A percentile compares a stretch with the other conserved stretches of the same genome.
phyloP scores from a whole-genome alignment of 1,139 yeast genomes.

The Suhomyces anneliseae region DNA sequence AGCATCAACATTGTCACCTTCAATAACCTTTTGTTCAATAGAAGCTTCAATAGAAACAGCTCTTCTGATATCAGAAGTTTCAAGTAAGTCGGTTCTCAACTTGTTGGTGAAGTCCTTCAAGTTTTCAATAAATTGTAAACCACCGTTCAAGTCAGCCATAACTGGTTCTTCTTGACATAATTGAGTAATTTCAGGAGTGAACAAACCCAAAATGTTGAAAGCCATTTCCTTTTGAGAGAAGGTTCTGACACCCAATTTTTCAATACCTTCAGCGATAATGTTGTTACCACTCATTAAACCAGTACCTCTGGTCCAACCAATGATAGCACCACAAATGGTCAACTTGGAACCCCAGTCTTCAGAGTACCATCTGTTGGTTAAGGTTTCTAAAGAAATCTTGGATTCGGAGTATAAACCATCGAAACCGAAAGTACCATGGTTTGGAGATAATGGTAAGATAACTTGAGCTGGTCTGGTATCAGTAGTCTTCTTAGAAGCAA shows the following conservation, averaged over 20 bases:
- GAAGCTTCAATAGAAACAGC: constrained; percentile 95
- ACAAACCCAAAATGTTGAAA: constrained; percentile 89
- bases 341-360: constrained; percentile 95
- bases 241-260: constrained; percentile 92
- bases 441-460: constrained; percentile 93
- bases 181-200: constrained; percentile 83
- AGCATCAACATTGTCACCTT: constrained; percentile 87
- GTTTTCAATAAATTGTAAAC: constrained; percentile 89
- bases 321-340: constrained; percentile 96
- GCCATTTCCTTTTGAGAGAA: constrained; percentile 99
- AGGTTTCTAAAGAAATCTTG: constrained; percentile 88
- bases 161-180: constrained; percentile 93
- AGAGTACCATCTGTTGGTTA: constrained; percentile 98
- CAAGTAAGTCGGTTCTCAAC: constrained; percentile 78
- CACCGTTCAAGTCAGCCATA: constrained; percentile 98
- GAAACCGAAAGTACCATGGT: constrained; percentile 97
- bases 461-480: constrained; percentile 99
- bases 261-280: constrained; percentile 96
- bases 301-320: constrained; percentile 99
- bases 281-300: constrained; percentile 98
- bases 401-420: constrained; percentile 99
- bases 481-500: constrained; percentile 79
- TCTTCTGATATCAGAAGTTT: constrained; percentile 88
- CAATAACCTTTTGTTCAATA: constrained; percentile 86
- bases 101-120: constrained; percentile 84